phyloP scores from a whole-genome alignment of 495 filamentous ascomycete species.

The Rusavskia elegans region DNA sequence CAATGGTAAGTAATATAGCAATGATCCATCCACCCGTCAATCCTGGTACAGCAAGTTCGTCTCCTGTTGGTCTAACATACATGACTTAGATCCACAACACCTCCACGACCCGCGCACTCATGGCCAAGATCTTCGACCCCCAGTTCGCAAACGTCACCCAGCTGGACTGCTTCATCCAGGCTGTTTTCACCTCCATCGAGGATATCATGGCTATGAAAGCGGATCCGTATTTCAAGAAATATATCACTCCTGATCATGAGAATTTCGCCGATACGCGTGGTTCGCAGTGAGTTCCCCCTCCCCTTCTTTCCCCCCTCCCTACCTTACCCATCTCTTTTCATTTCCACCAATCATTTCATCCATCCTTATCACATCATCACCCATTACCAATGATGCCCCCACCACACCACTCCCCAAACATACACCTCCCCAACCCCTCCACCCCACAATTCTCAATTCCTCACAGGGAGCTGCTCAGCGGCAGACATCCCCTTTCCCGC shows the following conservation, averaged over 20 bases:
- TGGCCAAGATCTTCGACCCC: constrained; percentile 17
- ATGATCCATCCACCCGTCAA: background rate
- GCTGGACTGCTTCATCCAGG: constrained; percentile 30
- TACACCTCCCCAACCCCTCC: background rate
- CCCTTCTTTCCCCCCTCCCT: background rate
- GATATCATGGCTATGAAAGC: constrained; percentile 22
- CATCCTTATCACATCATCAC: background rate
- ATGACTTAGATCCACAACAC: constrained; percentile 1
- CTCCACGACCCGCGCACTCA: background rate
- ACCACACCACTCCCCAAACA: background rate
- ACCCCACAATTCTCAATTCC: background rate
- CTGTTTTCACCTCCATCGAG: constrained; percentile 22
- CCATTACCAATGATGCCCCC: background rate
- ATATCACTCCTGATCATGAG: background rate
- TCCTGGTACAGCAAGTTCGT: no score
- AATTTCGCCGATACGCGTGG: constrained; percentile 5
- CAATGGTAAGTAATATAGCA: constrained; percentile 1
- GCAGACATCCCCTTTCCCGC: background rate
- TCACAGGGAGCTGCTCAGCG: background rate
- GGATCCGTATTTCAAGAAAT: constrained; percentile 18
- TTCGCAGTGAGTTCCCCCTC: constrained; percentile 7
- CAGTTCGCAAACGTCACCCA: constrained; percentile 24
- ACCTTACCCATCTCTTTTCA: background rate
- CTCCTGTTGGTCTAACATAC: no score
- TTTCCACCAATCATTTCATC: background rate